Base-by-base conservation (phyloP, 768 basidiomycete species). In the Atractiella rhizophila region DNA sequence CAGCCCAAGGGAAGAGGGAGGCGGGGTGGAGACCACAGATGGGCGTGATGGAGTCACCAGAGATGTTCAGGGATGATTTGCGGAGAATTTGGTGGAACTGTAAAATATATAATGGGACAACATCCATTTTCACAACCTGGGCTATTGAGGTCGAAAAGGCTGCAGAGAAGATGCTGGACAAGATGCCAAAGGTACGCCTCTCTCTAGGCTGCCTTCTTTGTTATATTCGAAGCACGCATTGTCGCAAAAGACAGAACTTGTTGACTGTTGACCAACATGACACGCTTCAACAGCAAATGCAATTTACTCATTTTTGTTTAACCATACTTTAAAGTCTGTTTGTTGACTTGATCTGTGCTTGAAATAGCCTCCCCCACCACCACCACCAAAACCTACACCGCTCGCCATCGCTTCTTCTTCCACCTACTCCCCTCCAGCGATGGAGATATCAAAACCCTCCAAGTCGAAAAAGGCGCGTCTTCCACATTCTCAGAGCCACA, bases 71-170 rank as follows among this genome's bases (percentile, higher is more conserved):
- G 28, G 61, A 63, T 16, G 91, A 98, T 56, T 71, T 98, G 30
- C 72, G 79, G 35, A 66, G 79, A 41, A 75, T 96, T 44, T 83
- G 86, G 60, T 67, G 68, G 48, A 98, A 98, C 54, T 79, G 78
- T 43, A 59, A 72, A 31, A 73, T 72, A 3, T 98, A 96, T 68
- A 98, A 98, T 57, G 91, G 91, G 38, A 79, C 83, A 39, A 86
- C 94, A 56, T 61, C 65, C 23, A 44, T 49, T 21, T 67, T 96
- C 32, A 67, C 71, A 2, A 55, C 59, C n/a, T 76, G 76, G 66
- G 88, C 79, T 12, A 76, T 75, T 51, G 70, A 73, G 23, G 59
- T 96, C 7, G 74, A 82, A 55, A 72, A 71, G 43, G 67, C 75
- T 6, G 88, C 86, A 51, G 85, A 91, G 56, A 86, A 78, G 60